A percentile compares a stretch with the other conserved stretches of the same genome.
Conservation (phyloP, 768 basidiomycete genomes). For the Lactarius akahatsu region DNA sequence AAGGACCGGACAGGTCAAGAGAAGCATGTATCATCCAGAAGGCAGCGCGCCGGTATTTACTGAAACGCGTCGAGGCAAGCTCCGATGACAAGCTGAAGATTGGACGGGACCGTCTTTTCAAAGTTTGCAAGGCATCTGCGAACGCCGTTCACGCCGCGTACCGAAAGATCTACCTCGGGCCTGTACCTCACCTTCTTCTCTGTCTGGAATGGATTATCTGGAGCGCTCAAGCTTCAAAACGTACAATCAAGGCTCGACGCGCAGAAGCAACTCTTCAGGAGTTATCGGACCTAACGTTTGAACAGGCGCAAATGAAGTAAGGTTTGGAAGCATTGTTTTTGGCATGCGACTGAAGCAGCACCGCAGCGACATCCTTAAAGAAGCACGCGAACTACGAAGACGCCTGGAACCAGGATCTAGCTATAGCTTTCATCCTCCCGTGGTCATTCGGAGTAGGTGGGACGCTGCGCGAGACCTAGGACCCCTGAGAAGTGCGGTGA, state of each 20-base stretch:
- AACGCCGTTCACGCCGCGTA: slow-evolving; percentile 5
- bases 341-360: not conserved
- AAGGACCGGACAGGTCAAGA: slow-evolving; percentile 7
- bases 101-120: slow-evolving; percentile 11
- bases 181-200: slow-evolving; percentile 23
- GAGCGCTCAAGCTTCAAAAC: not conserved
- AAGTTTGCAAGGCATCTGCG: slow-evolving; percentile 12
- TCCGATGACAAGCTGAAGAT: not conserved
- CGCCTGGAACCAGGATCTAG: slow-evolving; percentile 7
- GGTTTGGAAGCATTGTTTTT: not conserved
- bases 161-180: slow-evolving; percentile 19
- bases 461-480: slow-evolving; percentile 2
- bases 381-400: not conserved
- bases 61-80: not conserved
- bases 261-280: slow-evolving; percentile 8
- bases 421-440: not conserved
- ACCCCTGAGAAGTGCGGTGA: slow-evolving; percentile 5
- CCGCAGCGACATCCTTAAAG: not conserved
- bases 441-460: not conserved
- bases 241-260: slow-evolving; percentile 3
- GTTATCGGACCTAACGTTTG: not conserved
- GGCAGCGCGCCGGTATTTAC: slow-evolving; percentile 8
- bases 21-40: slow-evolving; percentile 4
- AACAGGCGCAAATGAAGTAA: slow-evolving; percentile 10
- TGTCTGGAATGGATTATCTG: slow-evolving; percentile 16